Evolutionary conservation across 1,139 yeast species (phyloP), one percentile per base, ranked within the genome.

Genomic region (Scheffersomyces lignicola): DNA sequence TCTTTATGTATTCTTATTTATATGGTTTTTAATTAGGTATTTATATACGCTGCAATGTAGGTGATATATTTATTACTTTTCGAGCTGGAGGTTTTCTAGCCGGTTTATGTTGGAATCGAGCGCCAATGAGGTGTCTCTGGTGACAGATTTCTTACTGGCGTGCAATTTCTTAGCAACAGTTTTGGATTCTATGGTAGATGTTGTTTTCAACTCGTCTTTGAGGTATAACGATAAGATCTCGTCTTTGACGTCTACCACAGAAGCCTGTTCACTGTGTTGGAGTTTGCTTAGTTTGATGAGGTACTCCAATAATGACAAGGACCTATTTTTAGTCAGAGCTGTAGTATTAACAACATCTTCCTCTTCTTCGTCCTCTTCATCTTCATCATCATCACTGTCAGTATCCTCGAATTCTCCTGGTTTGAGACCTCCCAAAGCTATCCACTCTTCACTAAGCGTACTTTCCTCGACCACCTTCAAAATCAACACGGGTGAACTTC

Each of bases 401-500:
- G 41, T 49, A 3, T 49, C 56, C 10, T 56, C 67, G 34, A 56
- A 59, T 37, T 63, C 68, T 7, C 61, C 61, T 4, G 37, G 33
- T 13, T 52, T 44, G 4, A 56, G 59, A 34, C 69, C 69, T 7
- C 81, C 83, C 35, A 78, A 62, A 3, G 82, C 83, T 3, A 78
- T 49, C 73, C 80, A 77, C 37, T 72, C 78, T 23, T 58, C 67
- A 4, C 49, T 51, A 2, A 45, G 60, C 10, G 47, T 52, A 5
- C 8, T 18, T 15, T 16, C 29, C n/a, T 52, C 56, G 25, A 54
- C 41, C 33, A 58, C 26, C 41, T 75, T 85, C 21, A 85, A 52
- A 2, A 85, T 83, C 34, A 86, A 61, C 0, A 86, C 92, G 0
- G 95, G 90, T 0, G 83, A 65, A 34, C 72, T 73, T 24, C 80